These are phyloP conservation scores for Fagus sylvatica DNA, from an alignment of 306 rosid genomes.

Conservation along the genomic window DNA sequence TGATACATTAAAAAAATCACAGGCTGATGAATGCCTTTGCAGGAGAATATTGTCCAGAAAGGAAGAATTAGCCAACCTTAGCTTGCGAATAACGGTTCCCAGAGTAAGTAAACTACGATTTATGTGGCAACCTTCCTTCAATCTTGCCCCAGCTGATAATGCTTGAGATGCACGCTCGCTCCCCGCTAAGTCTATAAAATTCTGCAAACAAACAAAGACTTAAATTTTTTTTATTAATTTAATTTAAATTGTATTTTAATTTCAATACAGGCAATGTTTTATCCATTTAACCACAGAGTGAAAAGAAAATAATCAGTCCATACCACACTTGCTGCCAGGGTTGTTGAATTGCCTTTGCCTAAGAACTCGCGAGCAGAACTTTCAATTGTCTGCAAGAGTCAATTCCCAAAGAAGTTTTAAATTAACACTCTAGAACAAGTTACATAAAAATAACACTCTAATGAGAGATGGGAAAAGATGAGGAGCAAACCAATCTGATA, in stretches of 20 bases:
- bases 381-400: conserved; percentile 78
- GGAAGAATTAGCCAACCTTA: conserved; percentile 67
- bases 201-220: conserved; percentile 56
- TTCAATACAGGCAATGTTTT: not conserved
- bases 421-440: conserved; percentile 19
- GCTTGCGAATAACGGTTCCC: conserved; percentile 91
- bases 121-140: conserved; percentile 98
- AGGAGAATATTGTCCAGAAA: conserved; percentile 20
- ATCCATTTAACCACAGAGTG: conserved; percentile 12
- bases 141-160: conserved; percentile 84
- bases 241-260: conserved; percentile 1
- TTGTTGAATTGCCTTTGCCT: conserved; percentile 88
- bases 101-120: conserved; percentile 97
- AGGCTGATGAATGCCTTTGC: not conserved
- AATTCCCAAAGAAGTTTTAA: conserved; percentile 20
- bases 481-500: conserved; percentile 70
- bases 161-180: conserved; percentile 99
- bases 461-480: conserved; percentile 2
- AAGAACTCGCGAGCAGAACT: conserved; percentile 96
- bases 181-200: conserved; percentile 96
- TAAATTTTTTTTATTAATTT: not conserved
- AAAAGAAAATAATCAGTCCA: conserved; percentile 17
- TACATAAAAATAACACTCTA: conserved; percentile 4
- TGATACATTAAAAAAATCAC: not conserved
- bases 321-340: conserved; percentile 96